These are phyloP conservation scores for Colletotrichum neosansevieriae DNA, from an alignment of 2,329 filamentous ascomycete genomes.

Conservation along the genomic window DNA sequence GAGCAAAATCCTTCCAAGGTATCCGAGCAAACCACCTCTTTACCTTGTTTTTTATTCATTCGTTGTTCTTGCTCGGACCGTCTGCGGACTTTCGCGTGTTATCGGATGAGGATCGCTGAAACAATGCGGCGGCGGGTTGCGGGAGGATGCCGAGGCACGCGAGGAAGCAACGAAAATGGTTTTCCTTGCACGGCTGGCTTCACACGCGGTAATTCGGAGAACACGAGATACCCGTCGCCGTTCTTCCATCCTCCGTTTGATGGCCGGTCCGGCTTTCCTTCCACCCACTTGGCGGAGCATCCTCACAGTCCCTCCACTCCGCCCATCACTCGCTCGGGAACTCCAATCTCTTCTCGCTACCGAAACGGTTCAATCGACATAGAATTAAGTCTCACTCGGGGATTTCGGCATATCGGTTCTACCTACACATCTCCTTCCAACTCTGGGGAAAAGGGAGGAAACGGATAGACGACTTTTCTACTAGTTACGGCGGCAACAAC, in stretches of 20 bases:
- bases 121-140: slow-evolving; percentile 18
- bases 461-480: slow-evolving; percentile 13
- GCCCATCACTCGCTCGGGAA: neutral
- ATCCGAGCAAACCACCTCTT: neutral
- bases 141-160: slow-evolving; percentile 17
- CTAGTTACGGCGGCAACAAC: slow-evolving; percentile 7
- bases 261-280: neutral
- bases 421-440: slow-evolving; percentile 4
- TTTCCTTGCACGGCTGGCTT: neutral
- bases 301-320: neutral
- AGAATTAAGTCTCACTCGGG: neutral
- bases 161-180: neutral
- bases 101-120: slow-evolving; percentile 33
- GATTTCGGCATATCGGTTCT: slow-evolving; percentile 11
- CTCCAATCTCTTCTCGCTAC: slow-evolving; percentile 5
- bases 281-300: too few relatives aligned
- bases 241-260: neutral
- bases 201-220: neutral
- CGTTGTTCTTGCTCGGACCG: slow-evolving; percentile 10
- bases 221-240: slow-evolving; percentile 8
- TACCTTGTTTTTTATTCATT: neutral
- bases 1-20: neutral
- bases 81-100: neutral
- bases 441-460: neutral
- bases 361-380: slow-evolving; percentile 26